Conservation (phyloP, 108 stramenopile species). For the Aureococcus anophagefferens region DNA sequence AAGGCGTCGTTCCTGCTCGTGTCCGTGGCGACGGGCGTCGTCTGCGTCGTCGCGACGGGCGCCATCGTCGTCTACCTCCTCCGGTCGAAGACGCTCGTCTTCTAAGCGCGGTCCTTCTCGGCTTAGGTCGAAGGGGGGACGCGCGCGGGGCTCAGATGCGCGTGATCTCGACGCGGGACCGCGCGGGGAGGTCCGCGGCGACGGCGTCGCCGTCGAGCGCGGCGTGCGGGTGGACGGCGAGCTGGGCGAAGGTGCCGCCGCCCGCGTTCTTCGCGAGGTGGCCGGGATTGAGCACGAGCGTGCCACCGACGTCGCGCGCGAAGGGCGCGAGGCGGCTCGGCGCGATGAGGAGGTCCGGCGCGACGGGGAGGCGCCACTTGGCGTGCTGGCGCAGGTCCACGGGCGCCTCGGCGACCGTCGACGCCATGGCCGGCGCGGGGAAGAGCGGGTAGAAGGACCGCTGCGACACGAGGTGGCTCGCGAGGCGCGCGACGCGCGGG, state of each 20-base stretch:
- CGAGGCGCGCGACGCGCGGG: slow-evolving; percentile 33
- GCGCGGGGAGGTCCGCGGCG: not conserved
- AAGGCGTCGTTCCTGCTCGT: not conserved
- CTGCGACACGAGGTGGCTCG: slow-evolving; percentile 37
- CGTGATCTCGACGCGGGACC: not conserved
- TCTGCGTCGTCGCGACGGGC: not conserved
- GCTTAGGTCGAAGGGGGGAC: too few relatives aligned
- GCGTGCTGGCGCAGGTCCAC: slow-evolving; percentile 34
- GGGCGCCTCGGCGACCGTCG: not conserved
- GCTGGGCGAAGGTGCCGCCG: not conserved
- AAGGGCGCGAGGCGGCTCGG: slow-evolving; percentile 37
- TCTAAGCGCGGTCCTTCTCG: not conserved
- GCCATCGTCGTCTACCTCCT: not conserved
- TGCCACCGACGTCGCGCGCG: slow-evolving; percentile 19
- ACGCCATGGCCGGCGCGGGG: slow-evolving; percentile 20
- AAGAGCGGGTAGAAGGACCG: slow-evolving; percentile 42
- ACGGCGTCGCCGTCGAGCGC: not conserved
- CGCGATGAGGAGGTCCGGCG: slow-evolving; percentile 37
- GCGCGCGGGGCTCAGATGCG: not conserved
- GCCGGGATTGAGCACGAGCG: slow-evolving; percentile 28
- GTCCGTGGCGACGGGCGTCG: not conserved
- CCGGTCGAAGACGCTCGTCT: not conserved
- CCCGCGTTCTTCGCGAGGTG: not conserved
- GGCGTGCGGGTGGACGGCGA: not conserved
- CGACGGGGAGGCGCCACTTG: slow-evolving; percentile 16